Evolutionary conservation across 2,329 filamentous ascomycete species (phyloP).

Genomic region (Mycocentrospora acerina): DNA sequence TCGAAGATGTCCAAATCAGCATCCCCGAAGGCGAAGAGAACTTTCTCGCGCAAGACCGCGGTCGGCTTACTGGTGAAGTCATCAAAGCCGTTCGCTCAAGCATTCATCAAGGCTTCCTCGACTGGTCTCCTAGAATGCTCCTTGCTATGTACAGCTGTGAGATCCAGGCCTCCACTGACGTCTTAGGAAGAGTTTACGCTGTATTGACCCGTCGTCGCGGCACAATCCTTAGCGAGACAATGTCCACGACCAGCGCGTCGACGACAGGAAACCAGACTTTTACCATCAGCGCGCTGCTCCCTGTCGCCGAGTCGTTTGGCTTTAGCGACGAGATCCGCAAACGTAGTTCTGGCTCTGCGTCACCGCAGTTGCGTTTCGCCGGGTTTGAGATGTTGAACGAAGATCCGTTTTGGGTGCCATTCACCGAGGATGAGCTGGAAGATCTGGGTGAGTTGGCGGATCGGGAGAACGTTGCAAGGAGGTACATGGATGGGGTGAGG

Average conservation of each 20-base stretch:
- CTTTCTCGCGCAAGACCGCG: conserved; percentile 58
- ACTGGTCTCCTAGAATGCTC: conserved; percentile 94
- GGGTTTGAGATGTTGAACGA: conserved; percentile 92
- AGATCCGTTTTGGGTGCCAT: conserved; percentile 97
- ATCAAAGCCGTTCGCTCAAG: conserved; percentile 84
- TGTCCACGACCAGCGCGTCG: conserved; percentile 95
- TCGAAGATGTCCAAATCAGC: conserved; percentile 74
- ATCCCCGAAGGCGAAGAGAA: conserved; percentile 52
- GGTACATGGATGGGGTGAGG: conserved; percentile 90
- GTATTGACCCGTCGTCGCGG: conserved; percentile 95
- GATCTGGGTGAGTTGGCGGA: conserved; percentile 93
- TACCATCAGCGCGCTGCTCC: conserved; percentile 83
- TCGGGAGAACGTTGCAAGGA: conserved; percentile 91
- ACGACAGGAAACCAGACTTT: conserved; percentile 93
- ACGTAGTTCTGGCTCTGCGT: conserved; percentile 83
- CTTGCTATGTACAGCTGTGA: conserved; percentile 98
- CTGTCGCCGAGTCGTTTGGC: conserved; percentile 92
- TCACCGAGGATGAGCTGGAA: conserved; percentile 94
- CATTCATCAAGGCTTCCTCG: conserved; percentile 84
- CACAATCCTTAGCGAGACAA: conserved; percentile 81
- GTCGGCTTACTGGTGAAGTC: conserved; percentile 85
- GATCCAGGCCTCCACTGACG: conserved; percentile 94
- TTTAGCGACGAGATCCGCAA: conserved; percentile 97
- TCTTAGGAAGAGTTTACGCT: conserved; percentile 91
- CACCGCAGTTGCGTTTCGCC: conserved; percentile 89